Evolutionary conservation across 495 filamentous ascomycete genomes (phyloP).

Genomic region (Bombardia bombarda): DNA sequence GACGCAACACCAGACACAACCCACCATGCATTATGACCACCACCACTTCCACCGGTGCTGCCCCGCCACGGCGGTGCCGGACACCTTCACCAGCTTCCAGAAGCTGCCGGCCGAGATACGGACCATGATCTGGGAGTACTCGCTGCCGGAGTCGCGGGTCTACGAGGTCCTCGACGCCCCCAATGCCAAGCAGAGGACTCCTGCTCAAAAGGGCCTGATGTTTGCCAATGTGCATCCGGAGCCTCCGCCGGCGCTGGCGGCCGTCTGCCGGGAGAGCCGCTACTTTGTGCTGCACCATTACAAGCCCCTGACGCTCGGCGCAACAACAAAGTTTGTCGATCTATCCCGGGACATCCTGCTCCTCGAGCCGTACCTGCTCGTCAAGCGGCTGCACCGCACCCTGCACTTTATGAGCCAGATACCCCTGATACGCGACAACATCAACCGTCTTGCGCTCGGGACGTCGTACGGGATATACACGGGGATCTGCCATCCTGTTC

Average conservation of each 20-base stretch:
- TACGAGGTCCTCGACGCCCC: constrained; percentile 43
- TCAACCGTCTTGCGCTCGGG: constrained; percentile 35
- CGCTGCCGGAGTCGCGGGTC: constrained; percentile 37
- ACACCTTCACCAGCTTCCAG: constrained; percentile 20
- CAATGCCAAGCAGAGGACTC: constrained; percentile 29
- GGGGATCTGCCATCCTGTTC: constrained; percentile 36
- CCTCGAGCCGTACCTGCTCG: constrained; percentile 42
- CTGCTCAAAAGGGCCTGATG: constrained; percentile 34
- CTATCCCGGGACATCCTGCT: constrained; percentile 38
- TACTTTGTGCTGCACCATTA: constrained; percentile 39
- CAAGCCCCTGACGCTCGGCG: constrained; percentile 37
- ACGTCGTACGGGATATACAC: constrained; percentile 41
- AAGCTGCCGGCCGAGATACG: constrained; percentile 30
- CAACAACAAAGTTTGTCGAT: constrained; percentile 39
- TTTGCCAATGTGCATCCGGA: constrained; percentile 42
- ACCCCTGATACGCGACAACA: constrained; percentile 33
- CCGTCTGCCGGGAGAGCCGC: constrained; percentile 40
- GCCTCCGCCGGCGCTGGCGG: constrained; percentile 36
- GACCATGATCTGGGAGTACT: constrained; percentile 37
- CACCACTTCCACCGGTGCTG: constrained; percentile 15
- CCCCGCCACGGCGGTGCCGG: constrained; percentile 12
- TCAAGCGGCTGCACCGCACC: constrained; percentile 39
- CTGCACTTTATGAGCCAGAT: constrained; percentile 42
- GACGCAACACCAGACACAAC: constrained; percentile 8
- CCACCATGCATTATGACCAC: constrained; percentile 15